Percentiles rank a stretch among this genome's conserved stretches.
phyloP scores from a whole-genome alignment of 345 rosid species.

The Nasturtium officinale region DNA sequence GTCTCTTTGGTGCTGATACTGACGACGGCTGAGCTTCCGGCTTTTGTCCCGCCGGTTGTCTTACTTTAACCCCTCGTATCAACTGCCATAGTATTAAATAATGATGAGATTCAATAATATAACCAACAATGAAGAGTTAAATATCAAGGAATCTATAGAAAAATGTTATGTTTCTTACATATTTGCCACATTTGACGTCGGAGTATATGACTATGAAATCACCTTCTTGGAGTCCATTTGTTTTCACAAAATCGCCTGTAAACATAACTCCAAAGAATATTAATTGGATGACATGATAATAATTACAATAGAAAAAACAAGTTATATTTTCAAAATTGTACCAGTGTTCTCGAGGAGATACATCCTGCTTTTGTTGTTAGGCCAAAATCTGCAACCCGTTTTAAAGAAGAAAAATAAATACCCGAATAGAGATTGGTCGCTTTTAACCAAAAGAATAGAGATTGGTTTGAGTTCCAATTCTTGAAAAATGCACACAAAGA shows the following conservation, averaged over 20 bases:
- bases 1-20: slow-evolving; percentile 48
- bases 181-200: slow-evolving; percentile 92
- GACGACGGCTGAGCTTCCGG: slow-evolving; percentile 46
- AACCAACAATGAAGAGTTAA: neutral
- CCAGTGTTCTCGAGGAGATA: slow-evolving; percentile 99
- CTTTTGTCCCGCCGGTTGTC: slow-evolving; percentile 67
- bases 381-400: slow-evolving; percentile 92
- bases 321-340: slow-evolving; percentile 21
- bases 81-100: slow-evolving; percentile 48
- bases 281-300: neutral
- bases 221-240: slow-evolving; percentile 97
- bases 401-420: slow-evolving; percentile 19
- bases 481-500: slow-evolving; percentile 7
- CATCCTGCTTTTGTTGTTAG: slow-evolving; percentile 99
- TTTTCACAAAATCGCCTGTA: slow-evolving; percentile 87
- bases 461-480: neutral
- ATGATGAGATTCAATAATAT: neutral
- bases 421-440: neutral
- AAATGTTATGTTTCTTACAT: slow-evolving; percentile 53
- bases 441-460: neutral
- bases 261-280: neutral
- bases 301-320: neutral
- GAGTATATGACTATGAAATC: slow-evolving; percentile 98
- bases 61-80: slow-evolving; percentile 95
- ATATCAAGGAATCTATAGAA: neutral